Conservation (phyloP, 2,329 filamentous ascomycete genomes). For the Pseudocercospora crystallina region DNA sequence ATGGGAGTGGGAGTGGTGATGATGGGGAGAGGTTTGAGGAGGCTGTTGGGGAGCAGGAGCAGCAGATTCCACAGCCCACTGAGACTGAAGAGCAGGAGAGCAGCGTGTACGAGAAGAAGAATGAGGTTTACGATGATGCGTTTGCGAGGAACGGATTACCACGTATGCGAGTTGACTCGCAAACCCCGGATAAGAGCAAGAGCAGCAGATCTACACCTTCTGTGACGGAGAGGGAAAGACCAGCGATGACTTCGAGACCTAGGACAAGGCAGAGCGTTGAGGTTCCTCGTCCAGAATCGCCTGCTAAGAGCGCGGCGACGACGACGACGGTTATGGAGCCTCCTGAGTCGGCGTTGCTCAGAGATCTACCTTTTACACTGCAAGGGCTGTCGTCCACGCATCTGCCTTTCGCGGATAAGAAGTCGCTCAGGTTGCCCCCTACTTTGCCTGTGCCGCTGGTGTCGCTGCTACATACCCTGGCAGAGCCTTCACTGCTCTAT, state of each 20-base stretch:
- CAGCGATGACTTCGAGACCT: slow-evolving; percentile 21
- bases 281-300: slow-evolving; percentile 6
- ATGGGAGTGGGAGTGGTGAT: slow-evolving; percentile 8
- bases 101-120: slow-evolving; percentile 21
- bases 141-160: slow-evolving; percentile 48
- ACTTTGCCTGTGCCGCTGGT: slow-evolving; percentile 81
- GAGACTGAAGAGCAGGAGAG: slow-evolving; percentile 12
- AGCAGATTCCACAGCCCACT: slow-evolving; percentile 5
- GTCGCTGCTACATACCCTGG: slow-evolving; percentile 81
- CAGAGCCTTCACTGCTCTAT: slow-evolving; percentile 92
- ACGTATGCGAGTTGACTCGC: slow-evolving; percentile 17
- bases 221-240: slow-evolving; percentile 25
- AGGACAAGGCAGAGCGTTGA: slow-evolving; percentile 16
- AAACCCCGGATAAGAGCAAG: neutral
- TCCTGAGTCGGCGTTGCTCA: slow-evolving; percentile 48
- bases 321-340: slow-evolving; percentile 14
- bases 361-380: slow-evolving; percentile 85
- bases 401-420: slow-evolving; percentile 69
- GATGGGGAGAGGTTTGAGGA: slow-evolving; percentile 9
- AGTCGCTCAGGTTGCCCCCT: slow-evolving; percentile 71
- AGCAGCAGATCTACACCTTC: slow-evolving; percentile 26
- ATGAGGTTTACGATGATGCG: slow-evolving; percentile 46
- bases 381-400: slow-evolving; percentile 89
- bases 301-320: slow-evolving; percentile 4
- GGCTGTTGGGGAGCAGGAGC: slow-evolving; percentile 4